A percentile compares a stretch with the other conserved stretches of the same genome.
These are phyloP conservation scores for Pseudogymnoascus verrucosus DNA, from an alignment of 2,329 filamentous ascomycete genomes.

Conservation along the genomic window DNA sequence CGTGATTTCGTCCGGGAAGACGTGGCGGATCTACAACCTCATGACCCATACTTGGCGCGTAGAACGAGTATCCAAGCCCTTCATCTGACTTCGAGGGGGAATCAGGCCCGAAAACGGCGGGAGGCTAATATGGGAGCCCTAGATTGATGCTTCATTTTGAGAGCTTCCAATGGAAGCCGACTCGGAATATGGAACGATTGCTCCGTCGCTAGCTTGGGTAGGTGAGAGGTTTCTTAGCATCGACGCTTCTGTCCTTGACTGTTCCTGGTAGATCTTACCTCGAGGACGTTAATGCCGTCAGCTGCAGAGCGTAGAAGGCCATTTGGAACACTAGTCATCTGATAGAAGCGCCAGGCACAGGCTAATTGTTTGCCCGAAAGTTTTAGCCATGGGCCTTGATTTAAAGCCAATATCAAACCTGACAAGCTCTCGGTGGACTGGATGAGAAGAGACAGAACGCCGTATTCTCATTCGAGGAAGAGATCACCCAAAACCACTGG, in stretches of 20 bases:
- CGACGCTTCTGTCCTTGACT: background rate
- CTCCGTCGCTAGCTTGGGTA: background rate
- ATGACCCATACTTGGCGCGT: background rate
- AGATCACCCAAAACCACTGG: background rate
- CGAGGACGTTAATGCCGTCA: background rate
- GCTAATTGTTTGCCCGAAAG: slow-evolving; percentile 6
- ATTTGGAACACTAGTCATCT: slow-evolving; percentile 2
- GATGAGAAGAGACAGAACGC: background rate
- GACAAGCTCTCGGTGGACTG: background rate
- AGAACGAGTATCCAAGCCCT: background rate
- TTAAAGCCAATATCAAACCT: slow-evolving; percentile 5
- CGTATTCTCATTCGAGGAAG: background rate
- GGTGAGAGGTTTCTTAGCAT: background rate
- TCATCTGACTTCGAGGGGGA: background rate
- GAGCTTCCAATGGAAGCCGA: background rate
- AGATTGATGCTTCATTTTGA: slow-evolving; percentile 3
- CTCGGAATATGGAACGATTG: slow-evolving; percentile 4
- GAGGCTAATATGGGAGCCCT: slow-evolving; percentile 4
- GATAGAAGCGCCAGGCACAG: background rate
- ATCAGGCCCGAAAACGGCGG: slow-evolving; percentile 4
- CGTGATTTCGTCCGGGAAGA: background rate
- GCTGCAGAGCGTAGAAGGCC: background rate
- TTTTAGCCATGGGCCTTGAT: background rate
- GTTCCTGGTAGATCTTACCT: slow-evolving; percentile 3
- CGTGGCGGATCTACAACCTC: slow-evolving; percentile 6